Evolutionary conservation across 192 early-diverging fungal species (phyloP), one percentile per base, ranked within the genome.

Genomic region (Backusella westeae): DNA sequence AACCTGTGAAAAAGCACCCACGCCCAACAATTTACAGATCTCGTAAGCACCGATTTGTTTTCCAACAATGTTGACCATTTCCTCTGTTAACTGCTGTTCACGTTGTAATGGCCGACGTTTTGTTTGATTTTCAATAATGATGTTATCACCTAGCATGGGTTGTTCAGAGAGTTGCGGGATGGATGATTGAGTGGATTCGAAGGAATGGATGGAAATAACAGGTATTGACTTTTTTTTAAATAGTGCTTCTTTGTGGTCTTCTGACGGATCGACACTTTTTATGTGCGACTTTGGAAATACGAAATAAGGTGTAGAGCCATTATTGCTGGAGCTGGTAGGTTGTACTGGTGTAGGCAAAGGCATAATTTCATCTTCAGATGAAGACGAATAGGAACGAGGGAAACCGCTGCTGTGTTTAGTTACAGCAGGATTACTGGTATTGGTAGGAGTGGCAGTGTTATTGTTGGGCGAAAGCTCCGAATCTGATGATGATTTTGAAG

Each of bases 1-100:
- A 10, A 83, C 82, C 26, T 75, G 77, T 21, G 78, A 77, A 75
- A 83, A 83, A 6, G 82, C 82, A 35, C 82, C 82, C 17, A 67
- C 71, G 3, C 78, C 82, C 38, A 83, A 10, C 26, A 80, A 38
- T 7, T 71, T 69, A 42, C 44, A 32, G 49, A 83, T 77, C 41
- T 65, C 78, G 38, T 75, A 83, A 12, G 65, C 69, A 36, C 79
- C 75, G 15, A 80, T 76, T 23, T 34, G 34, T 42, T 80, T 75
- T 38, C 78, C 72, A 72, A 76, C 34, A 38, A 80, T 17, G n/a
- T 35, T 34, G 4, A 35, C 39, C 34, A 71, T 46, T 21, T 77
- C 76, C 29, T 69, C 32, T 12, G 34, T 52, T 42, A 23, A 29
- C 15, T 26, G 41, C 17, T 71, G 70, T 6, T 68, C 35, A 35